Evolutionary conservation across 805 yeast species (phyloP).

Genomic region (Jamesozyma piceae): DNA sequence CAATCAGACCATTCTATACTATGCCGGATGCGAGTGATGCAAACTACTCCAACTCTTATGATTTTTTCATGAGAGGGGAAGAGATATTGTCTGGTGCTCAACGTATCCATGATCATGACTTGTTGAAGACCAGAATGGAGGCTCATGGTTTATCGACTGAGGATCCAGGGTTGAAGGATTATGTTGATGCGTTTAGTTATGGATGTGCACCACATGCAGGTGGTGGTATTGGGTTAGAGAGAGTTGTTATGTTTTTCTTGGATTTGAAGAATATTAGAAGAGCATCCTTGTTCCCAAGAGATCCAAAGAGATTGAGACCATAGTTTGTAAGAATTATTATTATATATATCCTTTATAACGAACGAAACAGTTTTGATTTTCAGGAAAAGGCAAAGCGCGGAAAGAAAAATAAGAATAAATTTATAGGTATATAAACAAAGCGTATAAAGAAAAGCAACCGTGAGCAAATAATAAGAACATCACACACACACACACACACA

Average conservation of each 20-base stretch:
- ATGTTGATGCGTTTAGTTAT: conserved; percentile 82
- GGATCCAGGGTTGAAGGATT: conserved; percentile 78
- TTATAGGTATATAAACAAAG: too few species aligned
- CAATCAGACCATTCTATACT: conserved; percentile 95
- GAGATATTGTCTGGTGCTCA: conserved; percentile 99
- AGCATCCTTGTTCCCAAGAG: conserved; percentile 99
- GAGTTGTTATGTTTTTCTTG: conserved; percentile 96
- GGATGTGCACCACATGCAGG: conserved; percentile 99
- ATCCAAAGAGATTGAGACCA: conserved; percentile 90
- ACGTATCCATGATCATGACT: conserved; percentile 89
- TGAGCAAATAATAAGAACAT: too few species aligned
- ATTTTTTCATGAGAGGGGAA: conserved; percentile 99
- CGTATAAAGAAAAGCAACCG: too few species aligned
- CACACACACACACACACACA: too few species aligned
- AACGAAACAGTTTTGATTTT: too few species aligned
- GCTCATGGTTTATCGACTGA: conserved; percentile 75
- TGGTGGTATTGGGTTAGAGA: conserved; percentile 98
- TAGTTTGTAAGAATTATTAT: too few species aligned
- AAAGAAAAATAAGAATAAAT: too few species aligned
- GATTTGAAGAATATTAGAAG: conserved; percentile 96
- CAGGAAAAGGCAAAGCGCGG: too few species aligned
- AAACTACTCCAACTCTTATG: conserved; percentile 92
- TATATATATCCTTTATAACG: too few species aligned
- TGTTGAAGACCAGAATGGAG: conserved; percentile 71
- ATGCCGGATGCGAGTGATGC: conserved; percentile 96